A percentile compares a stretch with the other conserved stretches of the same genome.
Conservation (phyloP, 1,284 basidiomycete species). For the Hortiboletus rubellus region DNA sequence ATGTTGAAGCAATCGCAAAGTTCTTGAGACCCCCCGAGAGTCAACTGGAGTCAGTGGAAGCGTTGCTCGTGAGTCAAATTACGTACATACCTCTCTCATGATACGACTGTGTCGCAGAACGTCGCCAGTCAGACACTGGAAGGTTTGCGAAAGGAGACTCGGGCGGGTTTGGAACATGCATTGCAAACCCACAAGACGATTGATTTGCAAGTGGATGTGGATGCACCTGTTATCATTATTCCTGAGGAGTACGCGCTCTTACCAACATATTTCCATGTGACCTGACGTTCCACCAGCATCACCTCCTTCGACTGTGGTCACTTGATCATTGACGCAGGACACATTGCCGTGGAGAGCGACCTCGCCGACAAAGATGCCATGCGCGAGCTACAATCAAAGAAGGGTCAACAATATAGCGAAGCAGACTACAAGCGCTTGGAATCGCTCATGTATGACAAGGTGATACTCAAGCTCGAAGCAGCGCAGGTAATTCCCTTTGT, state of each 20-base stretch:
- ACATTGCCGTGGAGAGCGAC: constrained; percentile 91
- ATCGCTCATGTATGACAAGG: constrained; percentile 95
- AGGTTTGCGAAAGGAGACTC: constrained; percentile 91
- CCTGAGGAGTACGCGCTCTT: constrained; percentile 77
- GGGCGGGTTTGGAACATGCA: constrained; percentile 94
- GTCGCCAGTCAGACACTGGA: constrained; percentile 95
- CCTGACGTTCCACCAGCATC: constrained; percentile 52
- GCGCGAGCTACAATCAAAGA: constrained; percentile 81
- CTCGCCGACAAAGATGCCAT: constrained; percentile 85
- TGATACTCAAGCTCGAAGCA: constrained; percentile 82
- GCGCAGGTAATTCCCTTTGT: constrained; percentile 67
- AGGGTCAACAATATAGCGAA: constrained; percentile 84
- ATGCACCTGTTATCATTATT: constrained; percentile 96
- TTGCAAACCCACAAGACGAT: constrained; percentile 93
- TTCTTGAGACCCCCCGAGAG: constrained; percentile 96
- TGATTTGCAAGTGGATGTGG: constrained; percentile 94
- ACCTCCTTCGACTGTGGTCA: constrained; percentile 80
- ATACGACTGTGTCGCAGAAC: constrained; percentile 49
- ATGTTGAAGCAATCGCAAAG: constrained; percentile 88
- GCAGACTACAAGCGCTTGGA: constrained; percentile 90
- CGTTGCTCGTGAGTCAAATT: constrained; percentile 61
- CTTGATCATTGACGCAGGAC: constrained; percentile 94
- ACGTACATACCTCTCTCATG: neutral
- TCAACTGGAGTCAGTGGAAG: constrained; percentile 95
- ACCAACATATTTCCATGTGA: neutral